phyloP scores from a whole-genome alignment of 352 stramenopile genomes.

The Phytopythium ostracodes region DNA sequence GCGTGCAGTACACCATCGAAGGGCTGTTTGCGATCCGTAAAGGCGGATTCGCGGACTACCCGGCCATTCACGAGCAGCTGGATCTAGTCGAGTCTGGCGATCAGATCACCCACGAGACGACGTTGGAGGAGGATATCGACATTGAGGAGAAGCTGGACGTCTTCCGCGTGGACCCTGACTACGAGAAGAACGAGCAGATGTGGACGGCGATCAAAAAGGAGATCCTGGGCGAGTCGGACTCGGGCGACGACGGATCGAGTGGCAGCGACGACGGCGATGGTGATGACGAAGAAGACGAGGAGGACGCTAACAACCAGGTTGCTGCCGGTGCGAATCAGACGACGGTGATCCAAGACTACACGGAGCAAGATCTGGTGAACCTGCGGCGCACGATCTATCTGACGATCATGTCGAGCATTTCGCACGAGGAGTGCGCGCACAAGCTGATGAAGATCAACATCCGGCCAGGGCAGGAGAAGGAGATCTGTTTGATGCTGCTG shows the following conservation, averaged over 20 bases:
- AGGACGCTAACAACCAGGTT: constrained; percentile 9
- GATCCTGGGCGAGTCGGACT: constrained; percentile 94
- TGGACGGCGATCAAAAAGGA: constrained; percentile 96
- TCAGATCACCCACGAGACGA: constrained; percentile 98
- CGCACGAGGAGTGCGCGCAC: constrained; percentile 98
- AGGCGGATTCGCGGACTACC: constrained; percentile 94
- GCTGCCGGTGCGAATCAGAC: constrained; percentile 15
- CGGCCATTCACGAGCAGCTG: constrained; percentile 91
- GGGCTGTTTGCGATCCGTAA: constrained; percentile 96
- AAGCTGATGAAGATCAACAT: constrained; percentile 99
- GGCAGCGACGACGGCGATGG: constrained; percentile 56
- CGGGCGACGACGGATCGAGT: constrained; percentile 26
- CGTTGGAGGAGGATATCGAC: constrained; percentile 96
- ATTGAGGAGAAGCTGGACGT: constrained; percentile 95
- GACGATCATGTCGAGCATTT: constrained; percentile 99
- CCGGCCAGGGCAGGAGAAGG: constrained; percentile 92
- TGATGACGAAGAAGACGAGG: constrained; percentile 33
- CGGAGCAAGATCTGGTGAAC: constrained; percentile 97
- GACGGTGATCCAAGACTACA: constrained; percentile 94
- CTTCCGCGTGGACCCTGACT: constrained; percentile 95
- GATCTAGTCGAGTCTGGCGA: constrained; percentile 98
- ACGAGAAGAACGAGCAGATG: constrained; percentile 95
- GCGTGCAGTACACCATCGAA: constrained; percentile 99
- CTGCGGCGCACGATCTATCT: constrained; percentile 98
- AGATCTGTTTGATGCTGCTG: constrained; percentile 99